Evolutionary conservation across 129 eudicot species (phyloP), one percentile per base, ranked within the genome.

Genomic region (Dittrichia graveolens): DNA sequence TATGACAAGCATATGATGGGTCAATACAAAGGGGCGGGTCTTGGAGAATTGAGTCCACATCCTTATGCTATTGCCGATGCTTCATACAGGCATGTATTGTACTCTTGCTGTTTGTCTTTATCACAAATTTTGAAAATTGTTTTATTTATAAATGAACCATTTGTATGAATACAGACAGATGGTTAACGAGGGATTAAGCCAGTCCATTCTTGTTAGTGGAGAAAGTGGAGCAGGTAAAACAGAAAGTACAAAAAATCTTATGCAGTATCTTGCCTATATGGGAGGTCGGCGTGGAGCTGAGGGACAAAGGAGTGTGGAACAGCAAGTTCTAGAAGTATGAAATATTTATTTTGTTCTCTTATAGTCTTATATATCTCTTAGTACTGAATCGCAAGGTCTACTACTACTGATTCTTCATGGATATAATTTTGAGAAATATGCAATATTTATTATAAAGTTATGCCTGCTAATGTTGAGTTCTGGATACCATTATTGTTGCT

Each of bases 161-260:
- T 56, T 59, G 63, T 76, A 56, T 57, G 47, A 63, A 34, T 75
- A 70, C 94, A 92, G 97, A 80, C 90, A 81, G 68, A 92, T 92
- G 97, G 85, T 92, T 31, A 74, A 85, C 59, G 96, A 92, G 74
- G 95, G 89, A 71, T 79, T 87, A 79, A 92, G 98, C 70, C 96
- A 92, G 72, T 67, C 98, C 58, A 92, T 92, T 75, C 86, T 92
- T 76, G 98, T 92, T 19, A 92, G 98, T 82, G 98, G 98, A 67
- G 98, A 92, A 80, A 92, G 98, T 80, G 98, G 98, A 74, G 98
- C 98, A 14, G 98, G 98, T 57, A 92, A 92, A 85, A 92, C 98
- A 49, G 98, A 92, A 82, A 87, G 88, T 83, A 92, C 98, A 44
- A 92, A 92, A 69, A 78, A 76, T 80, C 98, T 92, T 75, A 92